Percentiles rank a stretch among this genome's conserved stretches.
Evolutionary conservation across 108 stramenopile species (phyloP).

Genomic region (Heterococcus sp.): DNA sequence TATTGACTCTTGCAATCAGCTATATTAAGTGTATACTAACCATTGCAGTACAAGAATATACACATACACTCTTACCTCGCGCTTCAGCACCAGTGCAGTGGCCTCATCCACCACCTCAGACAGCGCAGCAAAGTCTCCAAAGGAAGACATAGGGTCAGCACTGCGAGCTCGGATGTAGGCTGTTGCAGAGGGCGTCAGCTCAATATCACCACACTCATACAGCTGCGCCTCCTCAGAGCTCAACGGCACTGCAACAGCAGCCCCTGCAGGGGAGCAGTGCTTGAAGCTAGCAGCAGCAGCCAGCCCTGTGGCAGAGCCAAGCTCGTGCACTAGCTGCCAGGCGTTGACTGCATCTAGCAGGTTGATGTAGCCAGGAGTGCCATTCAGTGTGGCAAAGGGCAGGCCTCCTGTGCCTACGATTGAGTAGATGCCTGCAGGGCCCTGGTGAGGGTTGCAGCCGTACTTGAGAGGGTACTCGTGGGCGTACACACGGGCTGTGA

Average conservation of each 20-base stretch:
- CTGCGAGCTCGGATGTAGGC: constrained; percentile 96
- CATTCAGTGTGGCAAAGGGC: constrained; percentile 85
- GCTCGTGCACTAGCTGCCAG: constrained; percentile 91
- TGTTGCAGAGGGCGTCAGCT: constrained; percentile 81
- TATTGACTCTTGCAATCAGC: too few relatives aligned
- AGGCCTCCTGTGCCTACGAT: constrained; percentile 64
- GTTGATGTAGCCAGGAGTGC: constrained; percentile 96
- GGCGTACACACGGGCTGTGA: constrained; percentile 78
- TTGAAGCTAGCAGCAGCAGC: constrained; percentile 95
- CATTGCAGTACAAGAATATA: too few relatives aligned
- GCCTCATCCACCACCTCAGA: constrained; percentile 91
- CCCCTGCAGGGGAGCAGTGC: constrained; percentile 96
- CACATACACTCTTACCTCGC: constrained; percentile 75
- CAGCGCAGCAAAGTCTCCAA: constrained; percentile 93
- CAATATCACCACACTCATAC: constrained; percentile 46
- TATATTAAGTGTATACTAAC: too few relatives aligned
- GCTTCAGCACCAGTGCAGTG: constrained; percentile 88
- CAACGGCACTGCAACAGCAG: constrained; percentile 89
- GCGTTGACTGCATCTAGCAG: constrained; percentile 95
- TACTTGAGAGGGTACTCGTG: constrained; percentile 87
- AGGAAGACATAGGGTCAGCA: constrained; percentile 97
- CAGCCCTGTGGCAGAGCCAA: constrained; percentile 79
- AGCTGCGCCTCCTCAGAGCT: constrained; percentile 65
- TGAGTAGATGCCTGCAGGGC: constrained; percentile 77
- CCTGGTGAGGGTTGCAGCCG: constrained; percentile 94